Evolutionary conservation across 257 asterid genomes (phyloP).

Genomic region (Lycium barbarum): DNA sequence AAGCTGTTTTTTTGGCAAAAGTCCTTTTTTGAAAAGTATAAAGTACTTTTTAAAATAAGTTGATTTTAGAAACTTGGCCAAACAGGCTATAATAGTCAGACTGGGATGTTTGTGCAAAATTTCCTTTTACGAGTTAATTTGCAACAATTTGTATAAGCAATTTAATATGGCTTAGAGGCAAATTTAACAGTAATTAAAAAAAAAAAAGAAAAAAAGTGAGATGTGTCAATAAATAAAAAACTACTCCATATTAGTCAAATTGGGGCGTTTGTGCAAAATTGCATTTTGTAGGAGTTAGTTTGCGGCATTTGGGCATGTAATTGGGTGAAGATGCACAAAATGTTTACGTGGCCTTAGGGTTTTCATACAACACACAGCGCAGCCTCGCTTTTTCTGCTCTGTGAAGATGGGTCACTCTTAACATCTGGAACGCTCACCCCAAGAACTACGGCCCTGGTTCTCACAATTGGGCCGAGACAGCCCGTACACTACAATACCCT

Average conservation of each 20-base stretch:
- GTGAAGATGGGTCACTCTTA: slow-evolving; percentile 60
- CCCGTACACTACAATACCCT: background rate
- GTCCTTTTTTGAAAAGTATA: too few species aligned
- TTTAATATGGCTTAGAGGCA: background rate
- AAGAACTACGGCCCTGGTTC: slow-evolving; percentile 57
- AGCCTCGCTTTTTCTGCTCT: too few species aligned
- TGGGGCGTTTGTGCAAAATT: background rate
- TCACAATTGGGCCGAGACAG: too few species aligned
- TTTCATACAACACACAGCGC: background rate
- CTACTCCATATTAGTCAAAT: background rate
- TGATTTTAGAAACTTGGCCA: too few species aligned
- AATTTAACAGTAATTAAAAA: too few species aligned
- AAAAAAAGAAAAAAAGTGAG: too few species aligned
- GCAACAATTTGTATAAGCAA: too few species aligned
- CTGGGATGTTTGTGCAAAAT: too few species aligned
- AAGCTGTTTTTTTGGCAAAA: too few species aligned
- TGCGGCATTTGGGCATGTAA: background rate
- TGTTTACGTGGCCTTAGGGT: background rate
- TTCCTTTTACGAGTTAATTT: too few species aligned
- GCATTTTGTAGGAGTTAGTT: background rate
- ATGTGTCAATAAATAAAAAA: background rate
- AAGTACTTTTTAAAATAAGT: too few species aligned
- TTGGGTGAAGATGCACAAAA: background rate
- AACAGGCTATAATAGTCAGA: too few species aligned
- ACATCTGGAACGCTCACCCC: slow-evolving; percentile 66